Conservation (phyloP, 352 stramenopile genomes). For the Peronospora tabacina region DNA sequence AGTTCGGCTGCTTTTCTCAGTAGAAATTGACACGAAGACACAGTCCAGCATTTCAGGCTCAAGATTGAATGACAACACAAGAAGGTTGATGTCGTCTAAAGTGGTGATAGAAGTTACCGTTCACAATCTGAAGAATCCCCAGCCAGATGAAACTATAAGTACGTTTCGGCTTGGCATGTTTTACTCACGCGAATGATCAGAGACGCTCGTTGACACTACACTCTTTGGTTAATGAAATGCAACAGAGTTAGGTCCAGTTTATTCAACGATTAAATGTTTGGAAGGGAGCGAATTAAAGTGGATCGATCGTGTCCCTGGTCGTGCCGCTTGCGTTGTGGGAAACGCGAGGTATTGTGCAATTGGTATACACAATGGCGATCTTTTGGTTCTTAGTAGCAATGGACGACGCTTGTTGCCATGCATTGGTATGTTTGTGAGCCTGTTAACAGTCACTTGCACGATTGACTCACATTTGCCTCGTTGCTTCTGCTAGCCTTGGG, state of each 20-base stretch:
- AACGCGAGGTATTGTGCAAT: conserved; percentile 62
- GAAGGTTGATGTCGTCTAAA: conserved; percentile 11
- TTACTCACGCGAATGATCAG: not conserved
- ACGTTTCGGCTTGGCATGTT: conserved; percentile 7
- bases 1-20: conserved; percentile 51
- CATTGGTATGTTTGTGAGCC: conserved; percentile 40
- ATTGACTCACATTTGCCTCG: not conserved
- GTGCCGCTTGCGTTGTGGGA: conserved; percentile 44
- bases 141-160: conserved; percentile 43
- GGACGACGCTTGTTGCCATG: conserved; percentile 71
- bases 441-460: not conserved
- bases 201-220: conserved; percentile 6
- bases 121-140: conserved; percentile 50
- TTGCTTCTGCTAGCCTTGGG: conserved; percentile 43
- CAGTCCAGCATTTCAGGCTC: conserved; percentile 4
- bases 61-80: conserved; percentile 5
- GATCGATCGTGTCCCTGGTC: conserved; percentile 72
- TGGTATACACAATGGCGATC: conserved; percentile 50
- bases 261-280: conserved; percentile 64
- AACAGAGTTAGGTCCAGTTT: conserved; percentile 53
- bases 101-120: conserved; percentile 53
- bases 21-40: conserved; percentile 44
- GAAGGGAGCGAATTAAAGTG: conserved; percentile 50
- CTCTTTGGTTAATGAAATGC: conserved; percentile 1
- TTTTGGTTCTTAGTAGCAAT: conserved; percentile 55